Evolutionary conservation across 139 green algal genomes (phyloP).

Genomic region (Chlamydomonas asymmetrica): DNA sequence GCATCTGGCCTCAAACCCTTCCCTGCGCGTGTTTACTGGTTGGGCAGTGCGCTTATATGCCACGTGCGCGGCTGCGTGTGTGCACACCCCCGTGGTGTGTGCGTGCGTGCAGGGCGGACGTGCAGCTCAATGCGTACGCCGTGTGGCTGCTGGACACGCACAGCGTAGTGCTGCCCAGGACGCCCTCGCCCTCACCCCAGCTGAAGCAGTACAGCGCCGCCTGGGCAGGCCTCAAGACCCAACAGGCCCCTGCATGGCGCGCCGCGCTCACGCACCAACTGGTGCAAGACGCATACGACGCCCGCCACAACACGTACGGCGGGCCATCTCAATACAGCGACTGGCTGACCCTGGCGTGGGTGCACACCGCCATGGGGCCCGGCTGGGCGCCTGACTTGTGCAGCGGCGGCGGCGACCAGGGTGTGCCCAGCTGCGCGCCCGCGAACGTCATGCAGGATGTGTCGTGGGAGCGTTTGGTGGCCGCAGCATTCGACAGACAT

Average conservation of each 20-base stretch:
- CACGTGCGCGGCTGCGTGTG: too few species aligned
- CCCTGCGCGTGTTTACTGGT: too few species aligned
- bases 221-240: background rate
- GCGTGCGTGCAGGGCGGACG: conserved; percentile 18
- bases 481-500: too few species aligned
- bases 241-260: conserved; percentile 18
- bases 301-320: background rate
- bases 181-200: background rate
- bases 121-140: conserved; percentile 46
- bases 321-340: conserved; percentile 18
- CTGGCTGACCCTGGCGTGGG: conserved; percentile 35
- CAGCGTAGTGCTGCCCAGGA: background rate
- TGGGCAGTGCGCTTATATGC: too few species aligned
- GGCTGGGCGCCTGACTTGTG: too few species aligned
- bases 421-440: too few species aligned
- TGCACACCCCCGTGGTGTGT: too few species aligned
- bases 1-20: too few species aligned
- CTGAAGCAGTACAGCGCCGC: background rate
- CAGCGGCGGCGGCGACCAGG: too few species aligned
- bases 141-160: conserved; percentile 27
- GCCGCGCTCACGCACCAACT: conserved; percentile 28
- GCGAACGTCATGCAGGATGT: too few species aligned
- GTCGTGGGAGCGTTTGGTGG: too few species aligned
- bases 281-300: conserved; percentile 22
- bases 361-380: too few species aligned